Percentiles rank a stretch among this genome's conserved stretches.
These are phyloP conservation scores for Pulicaria dysenterica DNA, from an alignment of 129 eudicot genomes.

Conservation along the genomic window DNA sequence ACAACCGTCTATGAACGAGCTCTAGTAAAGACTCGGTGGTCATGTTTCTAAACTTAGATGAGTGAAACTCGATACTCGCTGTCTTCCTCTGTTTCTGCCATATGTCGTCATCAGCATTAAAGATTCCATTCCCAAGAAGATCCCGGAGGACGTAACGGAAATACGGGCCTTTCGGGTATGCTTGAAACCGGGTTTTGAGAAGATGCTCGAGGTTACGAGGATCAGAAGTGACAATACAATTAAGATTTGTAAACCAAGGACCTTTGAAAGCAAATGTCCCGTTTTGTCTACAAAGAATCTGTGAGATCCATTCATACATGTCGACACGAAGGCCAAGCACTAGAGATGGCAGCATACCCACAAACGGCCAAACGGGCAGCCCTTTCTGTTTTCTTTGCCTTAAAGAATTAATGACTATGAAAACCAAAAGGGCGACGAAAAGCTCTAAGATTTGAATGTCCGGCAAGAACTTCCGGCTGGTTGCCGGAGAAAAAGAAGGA, in stretches of 20 bases:
- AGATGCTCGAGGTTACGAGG: conserved; percentile 90
- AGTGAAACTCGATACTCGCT: conserved; percentile 90
- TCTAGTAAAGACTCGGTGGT: conserved; percentile 75
- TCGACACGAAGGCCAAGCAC: conserved; percentile 53
- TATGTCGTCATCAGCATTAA: conserved; percentile 72
- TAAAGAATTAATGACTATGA: conserved; percentile 53
- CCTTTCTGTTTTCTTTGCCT: conserved; percentile 64
- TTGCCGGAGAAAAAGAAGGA: conserved; percentile 13
- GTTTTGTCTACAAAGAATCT: conserved; percentile 43
- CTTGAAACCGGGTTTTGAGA: conserved; percentile 69
- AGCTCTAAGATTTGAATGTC: conserved; percentile 65
- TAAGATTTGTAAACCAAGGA: conserved; percentile 77
- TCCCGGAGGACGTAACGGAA: conserved; percentile 63
- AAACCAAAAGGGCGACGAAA: conserved; percentile 57
- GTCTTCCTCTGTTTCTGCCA: conserved; percentile 96
- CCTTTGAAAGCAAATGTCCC: conserved; percentile 79
- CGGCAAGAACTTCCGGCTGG: conserved; percentile 30
- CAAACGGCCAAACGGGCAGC: conserved; percentile 75
- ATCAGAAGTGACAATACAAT: conserved; percentile 84
- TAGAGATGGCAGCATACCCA: conserved; percentile 91
- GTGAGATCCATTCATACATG: conserved; percentile 81
- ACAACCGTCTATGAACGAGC: conserved; percentile 67
- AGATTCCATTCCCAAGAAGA: conserved; percentile 85
- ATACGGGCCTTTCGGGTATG: conserved; percentile 83
- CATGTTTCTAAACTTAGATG: conserved; percentile 70